Conservation (phyloP, 352 stramenopile genomes). For the Phytopythium delawarense region DNA sequence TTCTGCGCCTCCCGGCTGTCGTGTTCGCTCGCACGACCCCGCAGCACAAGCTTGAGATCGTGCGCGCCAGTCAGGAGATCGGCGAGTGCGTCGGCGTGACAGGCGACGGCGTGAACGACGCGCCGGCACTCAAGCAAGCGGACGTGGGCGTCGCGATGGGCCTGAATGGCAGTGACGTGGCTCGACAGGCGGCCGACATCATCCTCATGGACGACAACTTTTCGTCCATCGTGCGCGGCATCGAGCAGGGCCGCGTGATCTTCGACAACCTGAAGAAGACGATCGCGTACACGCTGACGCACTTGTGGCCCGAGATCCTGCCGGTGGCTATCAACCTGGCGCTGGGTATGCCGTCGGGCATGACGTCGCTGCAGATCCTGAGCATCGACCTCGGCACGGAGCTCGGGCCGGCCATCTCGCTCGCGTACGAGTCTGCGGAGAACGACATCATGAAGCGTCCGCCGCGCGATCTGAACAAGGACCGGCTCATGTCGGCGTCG, state of each 20-base stretch:
- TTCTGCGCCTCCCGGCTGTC: conserved; percentile 49
- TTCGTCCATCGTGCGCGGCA: conserved; percentile 88
- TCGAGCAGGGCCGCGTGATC: conserved; percentile 52
- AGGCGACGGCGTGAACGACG: conserved; percentile 77
- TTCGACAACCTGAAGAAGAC: conserved; percentile 92
- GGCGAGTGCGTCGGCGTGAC: conserved; percentile 58
- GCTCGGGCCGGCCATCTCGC: conserved; percentile 84
- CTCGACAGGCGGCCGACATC: conserved; percentile 91
- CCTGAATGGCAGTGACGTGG: conserved; percentile 92
- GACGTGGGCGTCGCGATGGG: conserved; percentile 98
- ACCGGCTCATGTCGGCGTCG: conserved; percentile 75
- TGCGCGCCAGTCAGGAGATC: conserved; percentile 15
- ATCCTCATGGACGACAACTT: conserved; percentile 96
- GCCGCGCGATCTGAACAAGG: conserved; percentile 59
- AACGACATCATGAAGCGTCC: conserved; percentile 77
- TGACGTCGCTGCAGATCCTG: conserved; percentile 89
- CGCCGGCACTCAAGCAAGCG: conserved; percentile 63
- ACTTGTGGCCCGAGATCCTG: conserved; percentile 80
- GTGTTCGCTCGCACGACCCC: conserved; percentile 93
- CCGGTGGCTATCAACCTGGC: conserved; percentile 69
- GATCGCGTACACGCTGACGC: conserved; percentile 88
- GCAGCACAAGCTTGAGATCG: conserved; percentile 28
- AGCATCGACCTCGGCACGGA: conserved; percentile 88
- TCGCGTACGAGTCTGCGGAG: conserved; percentile 82
- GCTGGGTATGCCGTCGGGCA: conserved; percentile 67